Percentiles rank a stretch among this genome's conserved stretches.
Evolutionary conservation across 1,284 basidiomycete species (phyloP).

Genomic region (Hortiboletus rubellus): DNA sequence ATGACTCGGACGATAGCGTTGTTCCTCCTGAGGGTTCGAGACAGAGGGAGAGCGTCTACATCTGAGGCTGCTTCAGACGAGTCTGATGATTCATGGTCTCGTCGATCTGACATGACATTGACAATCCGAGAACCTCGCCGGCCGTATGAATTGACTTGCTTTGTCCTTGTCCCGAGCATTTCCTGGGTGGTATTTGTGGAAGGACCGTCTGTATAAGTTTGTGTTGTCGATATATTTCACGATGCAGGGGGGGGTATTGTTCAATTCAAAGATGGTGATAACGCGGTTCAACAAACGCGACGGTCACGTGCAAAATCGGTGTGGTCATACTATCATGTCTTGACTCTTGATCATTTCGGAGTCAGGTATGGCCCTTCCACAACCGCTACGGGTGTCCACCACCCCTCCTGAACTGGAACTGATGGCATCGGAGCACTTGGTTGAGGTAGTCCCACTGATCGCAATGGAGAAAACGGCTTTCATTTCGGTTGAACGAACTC

Average conservation of each 20-base stretch:
- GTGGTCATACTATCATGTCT: too few relatives aligned
- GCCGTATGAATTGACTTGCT: slow-evolving; percentile 70
- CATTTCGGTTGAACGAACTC: slow-evolving; percentile 55
- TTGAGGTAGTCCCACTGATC: slow-evolving; percentile 84
- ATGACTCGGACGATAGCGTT: slow-evolving; percentile 20
- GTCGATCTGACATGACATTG: slow-evolving; percentile 42
- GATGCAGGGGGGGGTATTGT: slow-evolving; percentile 6
- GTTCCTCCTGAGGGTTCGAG: slow-evolving; percentile 23
- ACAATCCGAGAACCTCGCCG: slow-evolving; percentile 65
- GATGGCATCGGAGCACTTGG: slow-evolving; percentile 76
- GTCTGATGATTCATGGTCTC: slow-evolving; percentile 26
- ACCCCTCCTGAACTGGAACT: slow-evolving; percentile 84
- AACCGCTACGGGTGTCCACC: slow-evolving; percentile 59
- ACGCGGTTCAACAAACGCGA: slow-evolving; percentile 7
- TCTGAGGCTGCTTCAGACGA: slow-evolving; percentile 20
- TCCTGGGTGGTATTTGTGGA: background rate
- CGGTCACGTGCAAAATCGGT: slow-evolving; percentile 26
- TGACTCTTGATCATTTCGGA: background rate
- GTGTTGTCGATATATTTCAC: background rate
- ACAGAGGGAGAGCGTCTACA: background rate
- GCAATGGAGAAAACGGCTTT: slow-evolving; percentile 87
- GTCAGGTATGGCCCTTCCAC: slow-evolving; percentile 58
- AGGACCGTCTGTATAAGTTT: background rate
- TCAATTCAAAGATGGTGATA: background rate
- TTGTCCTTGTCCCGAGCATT: slow-evolving; percentile 60